Conservation (phyloP, 1,284 basidiomycete genomes). For the Cutaneotrichosporon cutaneum region DNA sequence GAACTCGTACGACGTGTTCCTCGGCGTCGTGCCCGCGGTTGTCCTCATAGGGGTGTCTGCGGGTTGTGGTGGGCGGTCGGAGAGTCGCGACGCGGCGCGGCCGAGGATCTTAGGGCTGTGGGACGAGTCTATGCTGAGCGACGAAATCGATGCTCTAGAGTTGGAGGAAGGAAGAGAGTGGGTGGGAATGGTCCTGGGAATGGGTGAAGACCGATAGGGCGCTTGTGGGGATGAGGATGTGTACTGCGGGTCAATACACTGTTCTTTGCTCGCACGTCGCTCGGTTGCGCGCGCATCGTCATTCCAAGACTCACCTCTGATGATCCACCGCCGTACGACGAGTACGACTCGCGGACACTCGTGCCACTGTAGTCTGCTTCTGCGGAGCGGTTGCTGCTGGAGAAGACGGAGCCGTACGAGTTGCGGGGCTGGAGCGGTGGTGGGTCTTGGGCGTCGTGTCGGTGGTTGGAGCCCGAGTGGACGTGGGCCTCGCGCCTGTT, state of each 20-base stretch:
- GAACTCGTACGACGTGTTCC: conserved; percentile 13
- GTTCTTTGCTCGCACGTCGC: background rate
- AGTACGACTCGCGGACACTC: conserved; percentile 6
- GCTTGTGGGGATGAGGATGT: conserved; percentile 3
- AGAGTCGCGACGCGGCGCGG: conserved; percentile 7
- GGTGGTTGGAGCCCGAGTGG: background rate
- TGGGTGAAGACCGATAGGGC: background rate
- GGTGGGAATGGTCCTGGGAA: conserved; percentile 8
- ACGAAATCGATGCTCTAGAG: conserved; percentile 21
- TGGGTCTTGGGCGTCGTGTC: background rate
- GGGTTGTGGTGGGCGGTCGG: conserved; percentile 1
- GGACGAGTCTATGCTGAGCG: conserved; percentile 26
- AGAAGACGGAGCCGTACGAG: conserved; percentile 5
- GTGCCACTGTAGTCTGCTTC: conserved; percentile 9
- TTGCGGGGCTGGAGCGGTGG: background rate
- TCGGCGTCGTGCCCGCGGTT: conserved; percentile 2
- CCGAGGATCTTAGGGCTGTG: conserved; percentile 16
- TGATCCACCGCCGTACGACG: background rate
- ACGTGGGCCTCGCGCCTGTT: background rate
- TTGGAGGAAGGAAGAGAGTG: conserved; percentile 13
- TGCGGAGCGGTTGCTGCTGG: conserved; percentile 4
- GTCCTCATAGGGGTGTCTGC: background rate
- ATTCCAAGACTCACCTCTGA: background rate
- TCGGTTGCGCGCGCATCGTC: background rate
- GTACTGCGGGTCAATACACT: conserved; percentile 3